A percentile compares a stretch with the other conserved stretches of the same genome.
These are phyloP conservation scores for Helotiales sp. DNA, from an alignment of 2,329 filamentous ascomycete species.

Conservation along the genomic window DNA sequence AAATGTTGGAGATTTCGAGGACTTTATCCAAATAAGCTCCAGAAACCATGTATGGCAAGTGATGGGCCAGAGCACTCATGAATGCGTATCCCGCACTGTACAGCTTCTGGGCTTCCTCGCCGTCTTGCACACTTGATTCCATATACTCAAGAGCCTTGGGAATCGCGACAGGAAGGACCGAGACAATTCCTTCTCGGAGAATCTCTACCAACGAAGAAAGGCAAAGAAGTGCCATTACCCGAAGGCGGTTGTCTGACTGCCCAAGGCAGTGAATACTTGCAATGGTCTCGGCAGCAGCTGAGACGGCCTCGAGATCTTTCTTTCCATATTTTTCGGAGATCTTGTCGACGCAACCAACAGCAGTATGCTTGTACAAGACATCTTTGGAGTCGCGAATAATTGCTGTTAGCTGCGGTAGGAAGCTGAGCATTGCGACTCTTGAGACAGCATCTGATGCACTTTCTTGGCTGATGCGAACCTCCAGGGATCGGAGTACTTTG, in stretches of 20 bases:
- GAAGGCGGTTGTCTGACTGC: conserved; percentile 72
- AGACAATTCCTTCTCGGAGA: conserved; percentile 82
- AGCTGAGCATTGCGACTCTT: conserved; percentile 73
- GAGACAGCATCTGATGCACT: conserved; percentile 71
- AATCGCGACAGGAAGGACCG: conserved; percentile 77
- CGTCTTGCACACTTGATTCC: conserved; percentile 58
- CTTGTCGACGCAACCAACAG: conserved; percentile 87
- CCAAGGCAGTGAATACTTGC: conserved; percentile 78
- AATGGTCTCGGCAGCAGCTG: conserved; percentile 76
- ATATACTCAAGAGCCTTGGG: conserved; percentile 75
- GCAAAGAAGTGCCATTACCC: conserved; percentile 84
- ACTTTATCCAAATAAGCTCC: conserved; percentile 74
- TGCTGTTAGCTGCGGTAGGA: conserved; percentile 77
- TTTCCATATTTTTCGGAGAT: conserved; percentile 96
- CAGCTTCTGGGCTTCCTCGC: conserved; percentile 63
- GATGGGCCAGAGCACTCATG: conserved; percentile 77
- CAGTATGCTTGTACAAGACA: conserved; percentile 79
- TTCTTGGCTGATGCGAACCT: conserved; percentile 76
- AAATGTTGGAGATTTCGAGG: conserved; percentile 73
- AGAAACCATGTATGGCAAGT: conserved; percentile 89
- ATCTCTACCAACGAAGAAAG: conserved; percentile 89
- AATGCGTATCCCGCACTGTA: conserved; percentile 85
- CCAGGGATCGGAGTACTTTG: conserved; percentile 81
- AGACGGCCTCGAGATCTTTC: conserved; percentile 79
- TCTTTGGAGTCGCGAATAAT: conserved; percentile 77